phyloP scores from a whole-genome alignment of 139 green algal genomes.

The Tetraselmis chui region DNA sequence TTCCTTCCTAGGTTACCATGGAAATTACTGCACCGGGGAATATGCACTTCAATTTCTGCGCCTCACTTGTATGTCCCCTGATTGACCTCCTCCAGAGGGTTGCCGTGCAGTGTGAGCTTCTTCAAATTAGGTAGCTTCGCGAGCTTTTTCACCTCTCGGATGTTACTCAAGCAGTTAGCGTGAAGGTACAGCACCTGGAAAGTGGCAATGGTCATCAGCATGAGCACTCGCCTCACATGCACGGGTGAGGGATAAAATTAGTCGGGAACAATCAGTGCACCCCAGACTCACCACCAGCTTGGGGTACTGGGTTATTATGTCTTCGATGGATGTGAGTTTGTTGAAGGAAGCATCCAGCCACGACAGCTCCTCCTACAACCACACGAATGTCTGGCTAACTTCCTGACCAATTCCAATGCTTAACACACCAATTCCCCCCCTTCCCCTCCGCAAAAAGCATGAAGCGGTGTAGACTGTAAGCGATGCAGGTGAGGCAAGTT shows the following conservation, averaged over 20 bases:
- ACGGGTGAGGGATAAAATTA: not conserved
- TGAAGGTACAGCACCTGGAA: conserved; percentile 42
- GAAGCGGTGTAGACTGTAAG: too few relatives aligned
- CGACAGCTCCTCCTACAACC: conserved; percentile 18
- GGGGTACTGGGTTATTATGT: conserved; percentile 25
- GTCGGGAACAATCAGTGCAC: not conserved
- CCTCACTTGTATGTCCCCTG: not conserved
- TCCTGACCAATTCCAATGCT: too few relatives aligned
- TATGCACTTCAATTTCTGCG: too few relatives aligned
- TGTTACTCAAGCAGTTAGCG: conserved; percentile 31
- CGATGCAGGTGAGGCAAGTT: too few relatives aligned
- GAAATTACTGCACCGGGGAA: too few relatives aligned
- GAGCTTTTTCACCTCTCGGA: conserved; percentile 33
- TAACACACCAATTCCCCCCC: too few relatives aligned
- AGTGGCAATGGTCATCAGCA: not conserved
- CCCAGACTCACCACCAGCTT: conserved; percentile 21
- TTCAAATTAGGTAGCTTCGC: conserved; percentile 20
- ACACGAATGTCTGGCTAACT: too few relatives aligned
- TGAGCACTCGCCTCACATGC: not conserved
- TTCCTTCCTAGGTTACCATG: too few relatives aligned
- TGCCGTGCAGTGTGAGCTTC: conserved; percentile 44
- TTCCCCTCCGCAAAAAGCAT: too few relatives aligned
- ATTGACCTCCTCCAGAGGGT: conserved; percentile 23
- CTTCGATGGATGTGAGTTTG: conserved; percentile 28
- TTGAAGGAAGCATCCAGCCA: conserved; percentile 39